Evolutionary conservation across 768 basidiomycete species (phyloP), one percentile per base, ranked within the genome.

Genomic region (Lepiota venenata): DNA sequence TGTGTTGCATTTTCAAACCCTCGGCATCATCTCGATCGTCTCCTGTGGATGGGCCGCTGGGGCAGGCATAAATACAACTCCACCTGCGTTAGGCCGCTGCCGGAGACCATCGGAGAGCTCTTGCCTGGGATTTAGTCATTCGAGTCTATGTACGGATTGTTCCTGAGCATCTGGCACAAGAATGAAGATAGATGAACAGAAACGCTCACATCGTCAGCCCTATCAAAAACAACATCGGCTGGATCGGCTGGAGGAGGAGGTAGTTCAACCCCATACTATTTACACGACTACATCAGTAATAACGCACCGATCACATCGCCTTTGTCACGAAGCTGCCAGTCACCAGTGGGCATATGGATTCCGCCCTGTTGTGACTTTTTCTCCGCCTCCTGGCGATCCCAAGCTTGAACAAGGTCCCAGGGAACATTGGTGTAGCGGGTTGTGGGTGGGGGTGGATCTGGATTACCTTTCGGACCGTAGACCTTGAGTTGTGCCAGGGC

Each of bases 391-490:
- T 69, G 63, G n/a, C 61, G 61, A 42, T 77, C 76, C 45, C 74
- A 69, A 4, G 66, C 70, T 58, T 76, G 64, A 38, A 84, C 75
- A 58, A 83, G 67, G 4, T 86, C 82, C 77, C 83, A 94, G 3
- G 92, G 91, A 1, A 93, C 80, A 58, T 84, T 60, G 14, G 88
- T 89, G 67, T 88, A 87, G 16, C 78, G 74, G 7, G 73, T 68
- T 12, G 86, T 81, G 2, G 70, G 72, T 35, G 86, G 69, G n/a
- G 77, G 69, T 20, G 76, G 71, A 58, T 74, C 66, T 1, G 87
- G 85, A 64, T 85, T 65, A 20, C 87, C 83, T 29, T 59, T 66
- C 8, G 85, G 83, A 4, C 87, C 87, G 60, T 76, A 92, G 56
- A 97, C 86, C 58, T 82, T 76, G 47, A 84, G 68, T 56, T 91